Evolutionary conservation across 345 rosid species (phyloP), one percentile per base, ranked within the genome.

Genomic region (Lepidium aucheri): DNA sequence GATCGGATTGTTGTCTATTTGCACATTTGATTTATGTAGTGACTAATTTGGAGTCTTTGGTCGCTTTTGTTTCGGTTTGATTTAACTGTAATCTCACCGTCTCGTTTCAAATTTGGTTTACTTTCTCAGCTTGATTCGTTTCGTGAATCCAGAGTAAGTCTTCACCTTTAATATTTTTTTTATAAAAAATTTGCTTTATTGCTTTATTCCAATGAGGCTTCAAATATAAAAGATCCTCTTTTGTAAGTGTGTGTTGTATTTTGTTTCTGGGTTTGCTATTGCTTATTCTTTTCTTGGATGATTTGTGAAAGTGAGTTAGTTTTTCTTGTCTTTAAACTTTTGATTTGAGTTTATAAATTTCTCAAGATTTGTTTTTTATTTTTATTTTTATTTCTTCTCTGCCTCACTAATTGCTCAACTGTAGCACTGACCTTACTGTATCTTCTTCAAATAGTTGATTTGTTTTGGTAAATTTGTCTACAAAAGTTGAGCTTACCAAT

Each of bases 61-160:
- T n/a, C n/a, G n/a, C n/a, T n/a, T n/a, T 1, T 12, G 60, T 22
- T 39, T 64, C 49, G 59, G 38, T 47, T 63, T 63, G 70, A 51
- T 38, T 51, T 15, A 36, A 36, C 43, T 49, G 38, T 50, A 35
- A 36, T 44, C 72, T 55, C 47, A 56, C 33, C 3, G 40, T 46
- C 56, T 26, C 50, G 17, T 59, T 35, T 40, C 52, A 47, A 18
- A 30, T 40, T 59, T 50, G 40, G 42, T 53, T 53, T 20, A 7
- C 47, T 7, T 52, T 40, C 7, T 22, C 40, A 38, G 7, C 55
- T 72, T 73, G 67, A 73, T 73, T 73, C 77, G 50, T 73, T 73
- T 59, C 77, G 38, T 73, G 72, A 64, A 49, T 64, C 60, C 4
- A 4, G 17, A 36, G 72, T 73, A 66, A 73, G 77, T 73, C 60